These are phyloP conservation scores for Vinca major DNA, from an alignment of 305 asterid genomes.

Conservation along the genomic window DNA sequence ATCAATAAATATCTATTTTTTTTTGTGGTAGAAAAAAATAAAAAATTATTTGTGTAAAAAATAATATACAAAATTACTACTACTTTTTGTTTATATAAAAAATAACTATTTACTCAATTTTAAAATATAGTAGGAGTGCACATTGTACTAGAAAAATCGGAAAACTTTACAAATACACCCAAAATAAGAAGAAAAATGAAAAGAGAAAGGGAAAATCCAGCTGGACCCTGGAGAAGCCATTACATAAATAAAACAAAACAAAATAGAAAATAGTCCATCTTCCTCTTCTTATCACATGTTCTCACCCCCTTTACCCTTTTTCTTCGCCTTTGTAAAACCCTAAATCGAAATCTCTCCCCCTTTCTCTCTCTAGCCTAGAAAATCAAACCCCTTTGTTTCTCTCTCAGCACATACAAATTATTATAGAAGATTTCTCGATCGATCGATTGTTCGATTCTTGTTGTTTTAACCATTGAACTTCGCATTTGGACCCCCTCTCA, in stretches of 20 bases:
- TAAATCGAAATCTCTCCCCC: no score
- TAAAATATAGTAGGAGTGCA: no score
- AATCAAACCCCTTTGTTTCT: not conserved
- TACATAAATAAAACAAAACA: not conserved
- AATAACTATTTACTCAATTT: no score
- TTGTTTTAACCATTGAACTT: not conserved
- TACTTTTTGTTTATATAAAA: no score
- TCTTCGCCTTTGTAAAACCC: not conserved
- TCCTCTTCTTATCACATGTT: not conserved
- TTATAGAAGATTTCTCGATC: not conserved
- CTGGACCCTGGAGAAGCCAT: no score
- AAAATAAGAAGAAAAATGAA: no score
- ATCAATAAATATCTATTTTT: no score
- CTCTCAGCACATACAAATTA: not conserved
- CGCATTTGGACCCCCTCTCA: not conserved
- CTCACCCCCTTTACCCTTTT: not conserved
- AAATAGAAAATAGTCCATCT: not conserved
- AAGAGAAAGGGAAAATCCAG: not conserved
- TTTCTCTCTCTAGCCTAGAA: constrained; percentile 14
- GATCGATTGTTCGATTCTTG: constrained; percentile 1
- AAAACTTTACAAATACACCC: no score
- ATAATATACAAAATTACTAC: no score
- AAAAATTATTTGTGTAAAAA: no score
- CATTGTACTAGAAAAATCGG: no score
- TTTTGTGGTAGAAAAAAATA: no score